These are phyloP conservation scores for Aspergillus affinis DNA, from an alignment of 495 filamentous ascomycete genomes.

Conservation along the genomic window DNA sequence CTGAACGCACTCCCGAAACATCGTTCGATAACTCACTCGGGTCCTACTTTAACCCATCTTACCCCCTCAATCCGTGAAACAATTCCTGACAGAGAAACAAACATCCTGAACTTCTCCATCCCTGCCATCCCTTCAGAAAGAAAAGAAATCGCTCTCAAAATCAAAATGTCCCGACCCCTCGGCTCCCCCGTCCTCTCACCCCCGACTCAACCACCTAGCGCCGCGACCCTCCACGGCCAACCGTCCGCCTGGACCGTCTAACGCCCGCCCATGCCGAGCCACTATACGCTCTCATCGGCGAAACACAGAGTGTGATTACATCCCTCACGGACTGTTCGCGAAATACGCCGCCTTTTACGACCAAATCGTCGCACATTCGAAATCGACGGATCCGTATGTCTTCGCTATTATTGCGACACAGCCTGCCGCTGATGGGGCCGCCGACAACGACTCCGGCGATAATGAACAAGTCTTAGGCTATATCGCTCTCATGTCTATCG, in stretches of 20 bases:
- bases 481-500: constrained; percentile 44
- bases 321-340: constrained; percentile 41
- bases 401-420: constrained; percentile 42
- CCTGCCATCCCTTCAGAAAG: neutral
- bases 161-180: constrained; percentile 12
- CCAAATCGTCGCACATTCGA: constrained; percentile 25
- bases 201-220: constrained; percentile 24
- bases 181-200: constrained; percentile 23
- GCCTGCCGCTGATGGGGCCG: neutral
- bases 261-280: constrained; percentile 33
- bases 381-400: constrained; percentile 36
- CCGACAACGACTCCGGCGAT: neutral
- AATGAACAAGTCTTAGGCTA: constrained; percentile 38
- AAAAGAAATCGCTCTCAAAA: neutral
- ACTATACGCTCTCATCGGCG: constrained; percentile 37
- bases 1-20: too few relatives aligned
- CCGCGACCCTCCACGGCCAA: constrained; percentile 33
- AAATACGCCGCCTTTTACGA: constrained; percentile 32
- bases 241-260: constrained; percentile 41
- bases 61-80: too few relatives aligned
- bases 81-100: too few relatives aligned
- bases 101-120: too few relatives aligned
- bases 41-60: too few relatives aligned
- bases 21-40: too few relatives aligned
- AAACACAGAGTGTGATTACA: constrained; percentile 46